Conservation (phyloP, 176 grass and related monocot genomes). For the Oryza longistaminata region DNA sequence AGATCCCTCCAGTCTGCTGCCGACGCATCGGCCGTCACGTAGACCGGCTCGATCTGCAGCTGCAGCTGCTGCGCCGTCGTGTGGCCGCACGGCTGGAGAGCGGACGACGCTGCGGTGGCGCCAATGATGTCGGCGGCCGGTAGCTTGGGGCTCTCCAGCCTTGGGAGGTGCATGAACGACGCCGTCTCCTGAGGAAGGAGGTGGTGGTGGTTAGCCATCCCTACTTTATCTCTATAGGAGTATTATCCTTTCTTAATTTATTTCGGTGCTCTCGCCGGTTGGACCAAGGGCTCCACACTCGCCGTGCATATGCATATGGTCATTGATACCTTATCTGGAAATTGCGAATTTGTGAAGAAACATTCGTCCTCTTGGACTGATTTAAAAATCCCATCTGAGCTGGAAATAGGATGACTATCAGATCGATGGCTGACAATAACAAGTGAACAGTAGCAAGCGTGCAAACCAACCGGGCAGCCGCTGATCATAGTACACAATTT, state of each 20-base stretch:
- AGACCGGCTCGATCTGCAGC: slow-evolving; percentile 18
- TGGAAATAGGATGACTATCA: neutral
- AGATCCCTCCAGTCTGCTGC: slow-evolving; percentile 71
- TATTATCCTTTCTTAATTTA: neutral
- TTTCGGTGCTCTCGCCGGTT: neutral
- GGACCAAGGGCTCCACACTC: neutral
- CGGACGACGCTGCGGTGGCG: slow-evolving; percentile 11
- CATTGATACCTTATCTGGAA: neutral
- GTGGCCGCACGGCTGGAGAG: slow-evolving; percentile 34
- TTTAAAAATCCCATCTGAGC: neutral
- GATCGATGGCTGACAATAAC: neutral
- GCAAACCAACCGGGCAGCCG: neutral
- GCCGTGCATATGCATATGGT: neutral
- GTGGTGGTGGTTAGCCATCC: slow-evolving; percentile 43
- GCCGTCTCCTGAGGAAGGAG: slow-evolving; percentile 49
- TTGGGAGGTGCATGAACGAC: slow-evolving; percentile 59
- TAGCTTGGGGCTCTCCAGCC: slow-evolving; percentile 67
- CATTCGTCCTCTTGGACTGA: neutral
- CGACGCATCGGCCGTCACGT: slow-evolving; percentile 18
- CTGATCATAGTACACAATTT: neutral
- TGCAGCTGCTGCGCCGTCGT: slow-evolving; percentile 17
- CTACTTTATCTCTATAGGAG: slow-evolving; percentile 2
- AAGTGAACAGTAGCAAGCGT: neutral
- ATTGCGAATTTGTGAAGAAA: neutral
- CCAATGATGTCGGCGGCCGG: slow-evolving; percentile 41